Evolutionary conservation across 257 asterid species (phyloP).

Genomic region (Lithospermum erythrorhizon): DNA sequence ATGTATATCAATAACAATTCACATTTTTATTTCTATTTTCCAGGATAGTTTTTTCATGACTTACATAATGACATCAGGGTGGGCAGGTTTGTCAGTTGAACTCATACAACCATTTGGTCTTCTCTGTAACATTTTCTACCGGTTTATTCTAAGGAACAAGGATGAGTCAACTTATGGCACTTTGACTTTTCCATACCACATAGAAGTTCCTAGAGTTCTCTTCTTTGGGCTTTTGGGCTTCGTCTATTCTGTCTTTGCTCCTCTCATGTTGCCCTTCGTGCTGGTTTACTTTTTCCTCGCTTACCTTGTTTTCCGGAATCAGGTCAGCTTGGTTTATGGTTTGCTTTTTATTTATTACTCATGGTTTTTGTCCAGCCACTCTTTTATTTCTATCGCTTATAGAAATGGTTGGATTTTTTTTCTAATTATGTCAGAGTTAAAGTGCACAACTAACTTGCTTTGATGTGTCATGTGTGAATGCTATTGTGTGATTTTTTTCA

Average conservation of each 20-base stretch:
- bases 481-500: too few relatives aligned
- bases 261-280: conserved; percentile 75
- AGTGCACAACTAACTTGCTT: too few relatives aligned
- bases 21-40: conserved; percentile 14
- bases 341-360: neutral
- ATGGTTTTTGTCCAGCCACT: neutral
- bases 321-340: conserved; percentile 32
- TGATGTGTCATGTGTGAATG: too few relatives aligned
- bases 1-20: neutral
- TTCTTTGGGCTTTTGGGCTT: conserved; percentile 40
- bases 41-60: conserved; percentile 97
- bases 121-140: conserved; percentile 47
- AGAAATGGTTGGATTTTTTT: too few relatives aligned
- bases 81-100: conserved; percentile 87
- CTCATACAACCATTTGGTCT: conserved; percentile 80
- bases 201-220: conserved; percentile 81
- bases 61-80: conserved; percentile 84
- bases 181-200: conserved; percentile 84
- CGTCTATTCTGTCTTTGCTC: conserved; percentile 72
- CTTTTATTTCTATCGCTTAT: neutral
- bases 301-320: conserved; percentile 81
- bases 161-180: conserved; percentile 52
- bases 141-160: conserved; percentile 48
- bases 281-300: conserved; percentile 85
- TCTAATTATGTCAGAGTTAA: too few relatives aligned